phyloP scores from a whole-genome alignment of 192 early-diverging fungal species.

The Mycoemilia scoparia region DNA sequence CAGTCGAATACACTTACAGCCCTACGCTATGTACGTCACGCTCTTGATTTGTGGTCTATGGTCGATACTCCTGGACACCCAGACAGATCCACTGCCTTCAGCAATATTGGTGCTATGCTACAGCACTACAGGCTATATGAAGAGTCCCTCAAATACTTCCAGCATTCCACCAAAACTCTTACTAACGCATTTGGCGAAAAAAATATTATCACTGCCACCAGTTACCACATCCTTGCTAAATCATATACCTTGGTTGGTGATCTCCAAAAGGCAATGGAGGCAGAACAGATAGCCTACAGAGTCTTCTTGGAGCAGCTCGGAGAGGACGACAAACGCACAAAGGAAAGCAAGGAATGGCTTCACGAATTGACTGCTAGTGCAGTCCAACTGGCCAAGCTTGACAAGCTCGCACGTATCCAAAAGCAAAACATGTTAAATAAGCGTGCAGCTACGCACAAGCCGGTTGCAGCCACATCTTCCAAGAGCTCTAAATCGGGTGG shows the following conservation, averaged over 20 bases:
- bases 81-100: constrained; percentile 66
- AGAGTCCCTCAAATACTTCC: constrained; percentile 46
- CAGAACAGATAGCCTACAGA: constrained; percentile 46
- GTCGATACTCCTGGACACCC: constrained; percentile 59
- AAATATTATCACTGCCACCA: constrained; percentile 42
- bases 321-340: constrained; percentile 49
- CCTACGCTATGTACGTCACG: constrained; percentile 65
- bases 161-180: constrained; percentile 48
- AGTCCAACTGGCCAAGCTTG: constrained; percentile 28
- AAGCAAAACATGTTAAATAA: constrained; percentile 16
- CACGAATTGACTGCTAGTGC: constrained; percentile 45
- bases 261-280: constrained; percentile 52
- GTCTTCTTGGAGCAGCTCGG: constrained; percentile 42
- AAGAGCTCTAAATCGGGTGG: constrained; percentile 12
- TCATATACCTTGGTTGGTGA: constrained; percentile 53
- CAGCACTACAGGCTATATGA: constrained; percentile 45
- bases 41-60: constrained; percentile 61
- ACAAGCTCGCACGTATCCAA: constrained; percentile 12
- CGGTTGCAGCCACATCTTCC: constrained; percentile 19
- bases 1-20: constrained; percentile 44
- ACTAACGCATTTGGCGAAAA: constrained; percentile 45
- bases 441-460: constrained; percentile 5
- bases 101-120: constrained; percentile 50
- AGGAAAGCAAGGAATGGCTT: constrained; percentile 48
- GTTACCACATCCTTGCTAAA: constrained; percentile 61